Base-by-base conservation (phyloP, 768 basidiomycete genomes). In the Filobasidium floriforme region DNA sequence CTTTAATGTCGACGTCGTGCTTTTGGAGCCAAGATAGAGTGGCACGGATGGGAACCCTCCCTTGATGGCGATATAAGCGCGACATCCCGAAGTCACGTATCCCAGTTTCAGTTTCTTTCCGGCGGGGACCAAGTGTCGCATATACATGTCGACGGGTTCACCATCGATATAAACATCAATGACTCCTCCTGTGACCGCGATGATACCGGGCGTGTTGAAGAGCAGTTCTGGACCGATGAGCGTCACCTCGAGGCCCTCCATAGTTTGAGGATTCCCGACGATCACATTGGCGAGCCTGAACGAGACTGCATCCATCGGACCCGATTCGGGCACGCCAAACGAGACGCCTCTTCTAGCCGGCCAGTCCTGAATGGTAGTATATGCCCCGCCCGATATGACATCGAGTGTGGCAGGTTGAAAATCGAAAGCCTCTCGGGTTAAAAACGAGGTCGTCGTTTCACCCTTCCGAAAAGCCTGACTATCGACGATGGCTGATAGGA, bases 291-390 rank as follows among this genome's bases (percentile, higher is more conserved):
- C 87, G 0, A 81, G 78, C 28, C 81, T 75, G 73, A 85, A 84
- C 0, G 87, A 84, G 11, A 84, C 72, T 11, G 80, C 66, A 70
- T 89, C 88, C 84, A 87, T 85, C 0, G 86, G 84, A 0, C 87
- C 87, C 66, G 84, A 83, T 15, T 78, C 81, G 0, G 88, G 88
- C 1, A 88, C 82, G 1, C 87, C 87, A 40, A 83, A 76, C 0
- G 85, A 83, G 0, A 83, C 80, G 0, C 68, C 68, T n/a, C 43
- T 49, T 37, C 69, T 44, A 18, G 70, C 69, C 10, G 69, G 70
- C 22, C 63, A 60, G 62, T 72, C 71, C 37, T 68, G 74, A 32
- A 74, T 60, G 51, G 61, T 83, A 10, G 82, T 82, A 43, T 86
- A 85, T 7, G 87, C 77, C 0, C 86, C 86, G 1, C 83, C 79